A percentile compares a stretch with the other conserved stretches of the same genome.
phyloP scores from a whole-genome alignment of 2,329 filamentous ascomycete species.

The Xylaria sp. region DNA sequence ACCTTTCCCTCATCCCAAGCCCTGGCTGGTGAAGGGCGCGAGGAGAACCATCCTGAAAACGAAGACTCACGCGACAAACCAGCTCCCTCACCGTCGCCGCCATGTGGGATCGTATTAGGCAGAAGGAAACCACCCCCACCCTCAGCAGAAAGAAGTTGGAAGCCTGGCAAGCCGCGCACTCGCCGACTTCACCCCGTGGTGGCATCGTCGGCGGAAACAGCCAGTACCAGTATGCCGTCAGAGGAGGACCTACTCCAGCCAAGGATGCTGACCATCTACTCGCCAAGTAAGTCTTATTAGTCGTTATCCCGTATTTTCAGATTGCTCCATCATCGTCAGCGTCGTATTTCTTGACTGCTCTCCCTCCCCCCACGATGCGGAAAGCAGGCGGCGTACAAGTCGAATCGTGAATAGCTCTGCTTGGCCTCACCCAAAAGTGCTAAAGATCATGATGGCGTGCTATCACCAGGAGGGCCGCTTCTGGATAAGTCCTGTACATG shows the following conservation, averaged over 20 bases:
- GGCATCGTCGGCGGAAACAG: slow-evolving; percentile 43
- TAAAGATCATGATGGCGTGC: neutral
- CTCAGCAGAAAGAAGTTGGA: slow-evolving; percentile 41
- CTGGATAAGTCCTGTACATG: neutral
- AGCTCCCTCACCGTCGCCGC: slow-evolving; percentile 18
- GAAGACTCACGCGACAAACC: neutral
- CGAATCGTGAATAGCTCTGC: neutral
- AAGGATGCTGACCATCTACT: slow-evolving; percentile 39
- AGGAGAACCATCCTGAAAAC: neutral
- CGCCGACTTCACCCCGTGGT: slow-evolving; percentile 26
- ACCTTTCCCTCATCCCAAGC: neutral
- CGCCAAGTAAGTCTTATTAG: slow-evolving; percentile 35
- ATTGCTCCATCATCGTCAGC: neutral
- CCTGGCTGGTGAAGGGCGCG: neutral
- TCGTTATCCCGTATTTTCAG: neutral
- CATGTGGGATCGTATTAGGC: slow-evolving; percentile 48
- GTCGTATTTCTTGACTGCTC: neutral
- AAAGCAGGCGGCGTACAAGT: slow-evolving; percentile 5
- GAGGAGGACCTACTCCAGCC: slow-evolving; percentile 44
- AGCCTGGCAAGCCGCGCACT: slow-evolving; percentile 41
- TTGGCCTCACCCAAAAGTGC: slow-evolving; percentile 1
- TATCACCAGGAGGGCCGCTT: neutral
- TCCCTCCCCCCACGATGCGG: neutral
- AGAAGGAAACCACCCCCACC: slow-evolving; percentile 34
- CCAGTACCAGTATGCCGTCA: slow-evolving; percentile 44